Evolutionary conservation across 2,329 filamentous ascomycete species (phyloP), one percentile per base, ranked within the genome.

Genomic region (Aphanoascus verrucosus): DNA sequence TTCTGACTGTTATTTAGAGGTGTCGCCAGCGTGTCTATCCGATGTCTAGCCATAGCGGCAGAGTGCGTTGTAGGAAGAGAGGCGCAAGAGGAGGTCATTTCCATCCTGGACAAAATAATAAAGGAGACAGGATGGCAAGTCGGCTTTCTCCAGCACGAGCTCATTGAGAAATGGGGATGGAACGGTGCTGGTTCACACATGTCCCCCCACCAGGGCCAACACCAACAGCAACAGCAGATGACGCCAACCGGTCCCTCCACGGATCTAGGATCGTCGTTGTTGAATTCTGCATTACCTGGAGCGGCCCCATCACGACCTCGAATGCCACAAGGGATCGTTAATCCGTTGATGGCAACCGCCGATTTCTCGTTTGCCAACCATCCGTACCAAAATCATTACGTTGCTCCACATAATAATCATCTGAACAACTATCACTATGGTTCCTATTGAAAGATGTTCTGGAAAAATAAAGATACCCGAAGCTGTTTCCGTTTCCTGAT

Each of bases 151-250:
- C 79, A 85, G 61, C 75, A 77, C 40, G 84, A 88, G 55, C 77
- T 96, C 35, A 86, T 83, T 64, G 77, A 79, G 58, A 80, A 79
- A 56, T 96, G 90, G 90, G 84, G 83, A 5, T 91, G 86, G 84
- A 76, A 77, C 58, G 73, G 67, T 46, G 64, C 62, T 40, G 62
- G 64, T 5, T 31, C 40, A n/a, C 51, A 69, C 71, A 58, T 65
- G 59, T 63, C 60, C 56, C 61, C 61, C 19, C 56, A 63, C 19
- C 56, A 55, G 23, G 58, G 61, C 47, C 63, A 60, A 55, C 65
- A 68, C 62, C 62, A 28, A 28, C 23, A 60, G 56, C 62, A 28
- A 28, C 23, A 60, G 56, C 69, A 60, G 63, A 44, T 56, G 31
- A 44, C 47, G 8, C 31, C 55, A 19, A 15, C 54, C 20, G 42